Conservation (phyloP, 2,329 filamentous ascomycete species). For the Cryphonectria japonica region DNA sequence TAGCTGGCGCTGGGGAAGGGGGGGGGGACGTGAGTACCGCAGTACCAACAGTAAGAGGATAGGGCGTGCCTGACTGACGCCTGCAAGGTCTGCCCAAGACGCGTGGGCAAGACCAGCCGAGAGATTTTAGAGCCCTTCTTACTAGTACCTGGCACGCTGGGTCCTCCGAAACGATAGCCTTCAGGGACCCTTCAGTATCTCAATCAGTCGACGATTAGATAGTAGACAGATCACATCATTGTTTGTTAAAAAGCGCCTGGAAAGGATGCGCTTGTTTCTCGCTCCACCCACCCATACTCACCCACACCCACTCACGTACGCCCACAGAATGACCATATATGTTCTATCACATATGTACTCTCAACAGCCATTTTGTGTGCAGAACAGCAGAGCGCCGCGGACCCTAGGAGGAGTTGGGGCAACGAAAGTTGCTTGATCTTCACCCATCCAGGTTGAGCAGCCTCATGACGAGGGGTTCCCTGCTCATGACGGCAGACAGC, state of each 20-base stretch:
- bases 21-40: not conserved
- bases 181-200: not conserved
- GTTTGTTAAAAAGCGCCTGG: too few species aligned
- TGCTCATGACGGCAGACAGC: slow-evolving; percentile 8
- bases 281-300: too few species aligned
- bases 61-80: not conserved
- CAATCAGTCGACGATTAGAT: too few species aligned
- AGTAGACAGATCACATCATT: not conserved
- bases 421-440: slow-evolving; percentile 1
- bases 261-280: not conserved
- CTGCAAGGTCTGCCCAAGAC: not conserved
- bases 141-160: not conserved
- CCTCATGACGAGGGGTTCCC: not conserved
- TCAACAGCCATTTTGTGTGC: too few species aligned
- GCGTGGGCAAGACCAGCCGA: not conserved
- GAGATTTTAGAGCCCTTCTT: not conserved
- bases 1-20: not conserved
- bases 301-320: not conserved
- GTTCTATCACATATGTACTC: too few species aligned
- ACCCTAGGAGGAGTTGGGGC: not conserved
- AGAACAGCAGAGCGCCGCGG: not conserved
- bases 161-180: not conserved
- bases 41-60: not conserved
- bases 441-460: not conserved
- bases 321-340: not conserved